These are phyloP conservation scores for Geotrichum fermentans DNA, from an alignment of 1,139 yeast species.

Conservation along the genomic window DNA sequence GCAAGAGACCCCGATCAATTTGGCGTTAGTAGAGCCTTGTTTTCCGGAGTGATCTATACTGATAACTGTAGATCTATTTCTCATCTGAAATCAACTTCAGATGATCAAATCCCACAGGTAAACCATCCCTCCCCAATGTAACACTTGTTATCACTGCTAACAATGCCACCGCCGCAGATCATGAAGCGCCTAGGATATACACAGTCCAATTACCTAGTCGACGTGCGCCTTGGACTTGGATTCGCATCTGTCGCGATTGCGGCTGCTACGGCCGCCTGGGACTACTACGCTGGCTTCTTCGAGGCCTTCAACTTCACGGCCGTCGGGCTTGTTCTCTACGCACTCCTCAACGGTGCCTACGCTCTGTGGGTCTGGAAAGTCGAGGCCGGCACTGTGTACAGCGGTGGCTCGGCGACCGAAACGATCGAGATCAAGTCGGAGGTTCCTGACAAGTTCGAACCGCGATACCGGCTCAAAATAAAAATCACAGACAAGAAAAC, in stretches of 20 bases:
- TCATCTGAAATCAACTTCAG: conserved; percentile 36
- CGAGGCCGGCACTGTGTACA: conserved; percentile 55
- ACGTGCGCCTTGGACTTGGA: conserved; percentile 65
- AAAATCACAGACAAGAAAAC: not conserved
- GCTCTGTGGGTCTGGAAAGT: conserved; percentile 47
- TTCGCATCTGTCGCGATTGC: conserved; percentile 62
- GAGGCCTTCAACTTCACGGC: conserved; percentile 41
- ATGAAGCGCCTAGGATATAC: conserved; percentile 56
- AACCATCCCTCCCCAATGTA: no score
- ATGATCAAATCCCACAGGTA: conserved; percentile 35
- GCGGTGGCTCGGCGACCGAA: conserved; percentile 45
- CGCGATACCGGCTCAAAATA: conserved; percentile 38
- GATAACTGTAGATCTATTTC: conserved; percentile 27
- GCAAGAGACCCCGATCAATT: conserved; percentile 16
- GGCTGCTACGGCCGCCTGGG: conserved; percentile 59
- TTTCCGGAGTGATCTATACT: not conserved
- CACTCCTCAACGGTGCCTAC: conserved; percentile 46
- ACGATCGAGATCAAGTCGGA: conserved; percentile 28
- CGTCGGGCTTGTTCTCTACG: conserved; percentile 48
- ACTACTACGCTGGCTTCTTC: conserved; percentile 53
- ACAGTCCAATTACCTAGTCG: conserved; percentile 55
- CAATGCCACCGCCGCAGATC: no score
- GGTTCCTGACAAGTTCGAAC: conserved; percentile 40
- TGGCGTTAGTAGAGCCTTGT: conserved; percentile 9
- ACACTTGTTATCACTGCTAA: no score